phyloP scores from a whole-genome alignment of 139 green algal species.

The Volvox reticuliferus region DNA sequence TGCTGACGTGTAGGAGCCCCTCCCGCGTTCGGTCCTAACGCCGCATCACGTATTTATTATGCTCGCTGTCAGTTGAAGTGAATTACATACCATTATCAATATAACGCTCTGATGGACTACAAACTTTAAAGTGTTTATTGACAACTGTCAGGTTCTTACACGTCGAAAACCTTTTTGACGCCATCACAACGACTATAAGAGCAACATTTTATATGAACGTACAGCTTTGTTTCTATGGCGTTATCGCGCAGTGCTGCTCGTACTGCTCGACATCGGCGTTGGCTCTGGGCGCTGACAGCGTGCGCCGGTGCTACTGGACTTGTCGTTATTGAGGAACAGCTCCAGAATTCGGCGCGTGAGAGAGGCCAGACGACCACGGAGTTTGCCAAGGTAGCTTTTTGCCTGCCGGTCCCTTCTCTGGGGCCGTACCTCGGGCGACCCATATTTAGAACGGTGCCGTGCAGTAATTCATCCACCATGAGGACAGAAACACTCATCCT shows the following conservation, averaged over 20 bases:
- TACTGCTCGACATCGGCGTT: neutral
- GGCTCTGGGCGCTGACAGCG: constrained; percentile 13
- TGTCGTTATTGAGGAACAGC: neutral
- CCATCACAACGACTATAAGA: too few species aligned
- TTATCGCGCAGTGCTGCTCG: constrained; percentile 1
- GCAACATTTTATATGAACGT: neutral
- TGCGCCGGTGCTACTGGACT: constrained; percentile 1
- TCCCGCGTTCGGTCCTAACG: too few species aligned
- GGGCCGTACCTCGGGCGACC: neutral
- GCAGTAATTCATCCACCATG: neutral
- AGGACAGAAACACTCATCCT: neutral
- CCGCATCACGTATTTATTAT: too few species aligned
- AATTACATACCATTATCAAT: too few species aligned
- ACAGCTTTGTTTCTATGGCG: neutral
- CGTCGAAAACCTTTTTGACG: too few species aligned
- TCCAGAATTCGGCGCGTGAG: neutral
- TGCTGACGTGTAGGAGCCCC: too few species aligned
- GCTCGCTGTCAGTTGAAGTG: too few species aligned
- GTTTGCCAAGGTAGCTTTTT: neutral
- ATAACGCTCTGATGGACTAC: too few species aligned
- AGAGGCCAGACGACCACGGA: neutral
- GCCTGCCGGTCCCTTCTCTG: neutral
- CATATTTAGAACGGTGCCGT: neutral
- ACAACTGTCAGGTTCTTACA: too few species aligned
- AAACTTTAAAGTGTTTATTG: too few species aligned